These are phyloP conservation scores for Grigorovia yakushimaensis DNA, from an alignment of 805 yeast species.

Conservation along the genomic window DNA sequence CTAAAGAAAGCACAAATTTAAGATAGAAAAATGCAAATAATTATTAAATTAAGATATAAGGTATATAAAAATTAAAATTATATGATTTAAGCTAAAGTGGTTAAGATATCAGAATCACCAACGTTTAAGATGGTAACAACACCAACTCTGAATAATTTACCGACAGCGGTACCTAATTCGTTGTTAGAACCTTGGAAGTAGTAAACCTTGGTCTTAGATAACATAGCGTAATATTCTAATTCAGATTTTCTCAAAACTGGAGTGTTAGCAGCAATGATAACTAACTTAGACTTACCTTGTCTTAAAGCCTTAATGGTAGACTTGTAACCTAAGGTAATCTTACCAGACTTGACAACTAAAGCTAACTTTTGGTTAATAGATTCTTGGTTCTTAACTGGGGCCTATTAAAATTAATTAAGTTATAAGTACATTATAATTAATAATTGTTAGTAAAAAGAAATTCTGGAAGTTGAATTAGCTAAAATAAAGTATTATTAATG, in stretches of 20 bases:
- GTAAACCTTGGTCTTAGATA: constrained; percentile 91
- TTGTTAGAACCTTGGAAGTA: constrained; percentile 99
- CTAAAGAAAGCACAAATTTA: too few species aligned
- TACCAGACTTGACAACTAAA: constrained; percentile 97
- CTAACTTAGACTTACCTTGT: constrained; percentile 97
- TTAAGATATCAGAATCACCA: constrained; percentile 98
- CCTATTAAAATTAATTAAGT: constrained; percentile 36
- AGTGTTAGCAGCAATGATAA: constrained; percentile 97
- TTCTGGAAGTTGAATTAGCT: not conserved
- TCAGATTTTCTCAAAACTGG: constrained; percentile 99
- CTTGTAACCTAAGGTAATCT: constrained; percentile 99
- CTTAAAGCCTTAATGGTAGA: constrained; percentile 96
- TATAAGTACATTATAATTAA: constrained; percentile 23
- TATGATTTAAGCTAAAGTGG: constrained; percentile 39
- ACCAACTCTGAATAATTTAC: constrained; percentile 99
- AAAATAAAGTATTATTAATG: not conserved
- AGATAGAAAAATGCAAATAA: not conserved
- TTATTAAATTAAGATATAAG: not conserved
- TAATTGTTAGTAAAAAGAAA: constrained; percentile 6
- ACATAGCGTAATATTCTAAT: constrained; percentile 99
- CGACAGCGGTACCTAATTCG: constrained; percentile 99
- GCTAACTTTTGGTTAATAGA: constrained; percentile 97
- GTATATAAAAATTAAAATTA: constrained; percentile 4
- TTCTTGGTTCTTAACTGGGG: constrained; percentile 88
- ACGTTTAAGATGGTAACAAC: constrained; percentile 92